Percentiles rank a stretch among this genome's conserved stretches.
Conservation (phyloP, 371 early-diverging fungal species). For the Dinochytrium kinnereticum region DNA sequence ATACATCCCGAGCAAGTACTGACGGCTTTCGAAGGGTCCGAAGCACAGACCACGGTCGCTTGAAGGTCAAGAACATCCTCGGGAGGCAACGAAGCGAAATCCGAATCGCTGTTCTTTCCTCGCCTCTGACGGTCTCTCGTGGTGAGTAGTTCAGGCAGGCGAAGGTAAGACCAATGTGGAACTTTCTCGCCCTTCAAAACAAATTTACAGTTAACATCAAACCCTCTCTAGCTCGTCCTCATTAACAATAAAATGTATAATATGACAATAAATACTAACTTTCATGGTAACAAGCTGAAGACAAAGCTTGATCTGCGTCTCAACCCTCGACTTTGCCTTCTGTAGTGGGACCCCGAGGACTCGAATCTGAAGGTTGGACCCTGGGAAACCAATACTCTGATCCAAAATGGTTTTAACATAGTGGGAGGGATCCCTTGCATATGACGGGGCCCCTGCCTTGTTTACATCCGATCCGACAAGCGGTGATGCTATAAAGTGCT, state of each 20-base stretch:
- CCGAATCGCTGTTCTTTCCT: conserved; percentile 24
- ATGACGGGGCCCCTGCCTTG: not conserved
- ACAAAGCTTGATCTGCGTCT: conserved; percentile 92
- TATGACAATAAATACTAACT: too few relatives aligned
- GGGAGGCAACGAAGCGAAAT: conserved; percentile 37
- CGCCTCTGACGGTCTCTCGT: conserved; percentile 30
- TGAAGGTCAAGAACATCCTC: conserved; percentile 69
- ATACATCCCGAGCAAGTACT: conserved; percentile 86
- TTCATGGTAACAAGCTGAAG: conserved; percentile 80
- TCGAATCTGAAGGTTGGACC: conserved; percentile 53
- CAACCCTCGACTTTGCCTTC: conserved; percentile 90
- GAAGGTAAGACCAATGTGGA: conserved; percentile 81
- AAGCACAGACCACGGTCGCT: conserved; percentile 84
- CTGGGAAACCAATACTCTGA: conserved; percentile 18
- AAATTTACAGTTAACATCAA: not conserved
- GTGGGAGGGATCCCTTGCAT: not conserved
- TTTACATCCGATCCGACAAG: not conserved
- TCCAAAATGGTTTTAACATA: conserved; percentile 33
- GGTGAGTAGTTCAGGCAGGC: conserved; percentile 80
- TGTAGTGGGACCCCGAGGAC: conserved; percentile 77
- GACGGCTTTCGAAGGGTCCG: conserved; percentile 78
- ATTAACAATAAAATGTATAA: too few relatives aligned
- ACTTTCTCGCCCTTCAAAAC: conserved; percentile 68
- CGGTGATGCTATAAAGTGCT: not conserved
- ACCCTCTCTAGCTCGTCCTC: not conserved